These are phyloP conservation scores for Blechomonas ayalai DNA, from an alignment of 208 protist genomes.

Conservation along the genomic window DNA sequence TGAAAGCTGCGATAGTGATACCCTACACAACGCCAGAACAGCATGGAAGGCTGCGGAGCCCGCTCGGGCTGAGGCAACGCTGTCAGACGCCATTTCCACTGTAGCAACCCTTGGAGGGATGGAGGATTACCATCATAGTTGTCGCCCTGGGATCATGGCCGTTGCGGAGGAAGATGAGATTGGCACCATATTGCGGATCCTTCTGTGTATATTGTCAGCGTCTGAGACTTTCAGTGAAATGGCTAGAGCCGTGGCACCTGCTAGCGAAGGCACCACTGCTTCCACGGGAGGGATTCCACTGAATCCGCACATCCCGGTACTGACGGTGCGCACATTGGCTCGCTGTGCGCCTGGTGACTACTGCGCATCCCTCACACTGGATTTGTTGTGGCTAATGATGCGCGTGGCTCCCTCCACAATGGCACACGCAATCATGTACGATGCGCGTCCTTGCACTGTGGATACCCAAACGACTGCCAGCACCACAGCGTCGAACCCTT, in stretches of 20 bases:
- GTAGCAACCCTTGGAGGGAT: neutral
- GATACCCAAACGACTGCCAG: neutral
- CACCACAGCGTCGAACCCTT: conserved; percentile 9
- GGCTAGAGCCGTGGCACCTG: conserved; percentile 5
- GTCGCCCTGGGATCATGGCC: neutral
- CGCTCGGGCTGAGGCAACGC: too few relatives aligned
- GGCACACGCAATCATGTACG: conserved; percentile 30
- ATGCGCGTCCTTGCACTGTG: neutral
- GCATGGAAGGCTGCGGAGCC: neutral
- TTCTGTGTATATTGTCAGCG: neutral
- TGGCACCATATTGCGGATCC: conserved; percentile 14
- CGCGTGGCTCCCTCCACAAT: conserved; percentile 24
- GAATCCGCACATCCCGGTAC: conserved; percentile 20
- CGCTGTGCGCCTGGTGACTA: conserved; percentile 21
- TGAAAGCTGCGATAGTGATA: neutral
- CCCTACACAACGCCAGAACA: neutral
- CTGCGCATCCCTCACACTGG: conserved; percentile 38
- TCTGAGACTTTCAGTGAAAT: neutral
- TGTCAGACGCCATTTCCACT: too few relatives aligned
- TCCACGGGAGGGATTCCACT: conserved; percentile 9
- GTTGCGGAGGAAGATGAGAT: conserved; percentile 15
- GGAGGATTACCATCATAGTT: neutral
- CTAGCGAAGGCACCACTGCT: neutral
- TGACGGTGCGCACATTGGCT: conserved; percentile 21
- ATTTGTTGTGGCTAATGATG: conserved; percentile 43